phyloP scores from a whole-genome alignment of 2,329 filamentous ascomycete genomes.

The Pezicula radicicola region DNA sequence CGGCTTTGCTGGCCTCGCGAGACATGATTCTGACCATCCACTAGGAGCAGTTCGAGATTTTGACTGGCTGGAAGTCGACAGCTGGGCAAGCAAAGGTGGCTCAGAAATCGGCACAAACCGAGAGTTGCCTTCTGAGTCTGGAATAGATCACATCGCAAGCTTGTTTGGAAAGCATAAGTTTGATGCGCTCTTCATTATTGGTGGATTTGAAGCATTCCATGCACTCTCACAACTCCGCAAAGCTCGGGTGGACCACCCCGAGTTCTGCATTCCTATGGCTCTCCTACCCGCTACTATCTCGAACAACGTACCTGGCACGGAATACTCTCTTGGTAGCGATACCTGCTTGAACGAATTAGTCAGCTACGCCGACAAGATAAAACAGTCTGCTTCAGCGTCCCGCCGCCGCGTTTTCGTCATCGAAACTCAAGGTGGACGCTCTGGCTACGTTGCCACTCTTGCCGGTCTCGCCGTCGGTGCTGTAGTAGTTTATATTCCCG shows the following conservation, averaged over 20 bases:
- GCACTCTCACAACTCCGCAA: conserved; percentile 83
- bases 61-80: conserved; percentile 89
- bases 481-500: conserved; percentile 90
- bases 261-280: conserved; percentile 88
- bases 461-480: conserved; percentile 91
- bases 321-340: conserved; percentile 95
- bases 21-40: conserved; percentile 84
- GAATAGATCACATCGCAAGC: conserved; percentile 77
- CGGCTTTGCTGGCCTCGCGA: conserved; percentile 88
- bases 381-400: conserved; percentile 92
- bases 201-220: conserved; percentile 96
- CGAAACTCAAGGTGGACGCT: conserved; percentile 93
- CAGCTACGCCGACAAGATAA: conserved; percentile 94
- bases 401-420: conserved; percentile 95
- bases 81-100: conserved; percentile 94
- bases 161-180: conserved; percentile 86
- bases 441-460: conserved; percentile 88
- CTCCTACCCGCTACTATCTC: conserved; percentile 95
- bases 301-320: conserved; percentile 96
- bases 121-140: conserved; percentile 80
- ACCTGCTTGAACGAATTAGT: conserved; percentile 96
- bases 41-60: conserved; percentile 80
- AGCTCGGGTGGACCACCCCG: conserved; percentile 73
- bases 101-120: conserved; percentile 98
- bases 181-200: conserved; percentile 87